Percentiles rank a stretch among this genome's conserved stretches.
Evolutionary conservation across 2,329 filamentous ascomycete species (phyloP).

Genomic region (Dothistroma pini): DNA sequence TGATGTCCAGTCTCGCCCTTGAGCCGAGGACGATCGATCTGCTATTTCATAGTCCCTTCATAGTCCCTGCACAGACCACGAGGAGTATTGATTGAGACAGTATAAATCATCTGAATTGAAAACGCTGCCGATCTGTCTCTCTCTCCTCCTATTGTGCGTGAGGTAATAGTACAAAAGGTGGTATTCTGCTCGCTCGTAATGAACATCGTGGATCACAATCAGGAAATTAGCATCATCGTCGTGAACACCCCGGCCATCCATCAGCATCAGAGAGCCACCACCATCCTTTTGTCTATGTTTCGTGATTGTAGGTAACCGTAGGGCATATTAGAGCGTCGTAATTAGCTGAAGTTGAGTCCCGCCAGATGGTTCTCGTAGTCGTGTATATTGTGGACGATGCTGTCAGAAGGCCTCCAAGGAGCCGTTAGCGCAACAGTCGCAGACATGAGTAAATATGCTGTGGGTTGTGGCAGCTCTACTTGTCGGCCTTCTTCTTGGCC

Average conservation of each 20-base stretch:
- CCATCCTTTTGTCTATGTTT: background rate
- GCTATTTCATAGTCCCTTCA: background rate
- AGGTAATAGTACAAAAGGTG: slow-evolving; percentile 1
- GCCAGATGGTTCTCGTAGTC: no score
- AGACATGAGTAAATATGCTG: background rate
- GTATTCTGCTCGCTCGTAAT: slow-evolving; percentile 2
- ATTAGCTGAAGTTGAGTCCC: no score
- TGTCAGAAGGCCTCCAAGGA: background rate
- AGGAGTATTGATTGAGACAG: background rate
- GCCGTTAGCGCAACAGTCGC: background rate
- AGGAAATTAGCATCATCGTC: background rate
- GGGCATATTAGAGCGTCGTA: no score
- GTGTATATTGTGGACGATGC: background rate
- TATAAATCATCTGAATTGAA: background rate
- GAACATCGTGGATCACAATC: background rate
- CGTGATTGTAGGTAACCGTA: background rate
- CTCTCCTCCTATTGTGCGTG: background rate
- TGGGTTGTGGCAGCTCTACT: slow-evolving; percentile 13
- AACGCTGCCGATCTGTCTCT: background rate
- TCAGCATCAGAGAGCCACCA: background rate
- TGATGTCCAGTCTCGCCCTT: background rate
- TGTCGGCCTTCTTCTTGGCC: slow-evolving; percentile 27
- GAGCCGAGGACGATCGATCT: background rate
- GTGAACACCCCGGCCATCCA: background rate
- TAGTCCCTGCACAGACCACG: background rate